A percentile compares a stretch with the other conserved stretches of the same genome.
phyloP scores from a whole-genome alignment of 768 basidiomycete genomes.

The Lanmaoa pseudosensibilis region DNA sequence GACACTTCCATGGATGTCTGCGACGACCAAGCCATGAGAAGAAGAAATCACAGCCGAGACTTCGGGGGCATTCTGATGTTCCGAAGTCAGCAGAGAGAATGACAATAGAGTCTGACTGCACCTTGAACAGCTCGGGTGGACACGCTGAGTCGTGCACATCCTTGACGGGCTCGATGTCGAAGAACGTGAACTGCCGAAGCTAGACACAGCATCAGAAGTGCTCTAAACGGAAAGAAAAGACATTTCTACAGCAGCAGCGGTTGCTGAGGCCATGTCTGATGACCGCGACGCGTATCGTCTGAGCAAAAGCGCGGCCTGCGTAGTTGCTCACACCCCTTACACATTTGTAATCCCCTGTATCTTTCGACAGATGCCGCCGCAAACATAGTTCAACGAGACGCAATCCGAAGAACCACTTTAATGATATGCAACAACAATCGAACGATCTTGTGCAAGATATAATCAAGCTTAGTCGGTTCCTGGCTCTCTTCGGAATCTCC shows the following conservation, averaged over 20 bases:
- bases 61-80: conserved; percentile 57
- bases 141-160: conserved; percentile 75
- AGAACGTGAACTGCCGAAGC: conserved; percentile 93
- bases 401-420: too few species aligned
- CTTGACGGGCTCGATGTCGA: conserved; percentile 73
- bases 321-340: neutral
- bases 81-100: conserved; percentile 1
- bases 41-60: conserved; percentile 70
- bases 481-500: neutral
- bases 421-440: neutral
- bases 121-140: conserved; percentile 79
- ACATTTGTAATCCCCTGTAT: neutral
- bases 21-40: conserved; percentile 67
- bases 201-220: conserved; percentile 32
- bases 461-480: neutral
- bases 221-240: neutral
- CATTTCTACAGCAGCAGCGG: conserved; percentile 20
- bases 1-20: conserved; percentile 83
- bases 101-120: conserved; percentile 26
- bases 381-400: too few species aligned
- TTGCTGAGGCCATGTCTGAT: conserved; percentile 15
- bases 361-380: neutral
- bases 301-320: neutral
- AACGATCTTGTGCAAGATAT: neutral
- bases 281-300: neutral